phyloP scores from a whole-genome alignment of 192 early-diverging fungal genomes.

The Spizellomyces sp. region DNA sequence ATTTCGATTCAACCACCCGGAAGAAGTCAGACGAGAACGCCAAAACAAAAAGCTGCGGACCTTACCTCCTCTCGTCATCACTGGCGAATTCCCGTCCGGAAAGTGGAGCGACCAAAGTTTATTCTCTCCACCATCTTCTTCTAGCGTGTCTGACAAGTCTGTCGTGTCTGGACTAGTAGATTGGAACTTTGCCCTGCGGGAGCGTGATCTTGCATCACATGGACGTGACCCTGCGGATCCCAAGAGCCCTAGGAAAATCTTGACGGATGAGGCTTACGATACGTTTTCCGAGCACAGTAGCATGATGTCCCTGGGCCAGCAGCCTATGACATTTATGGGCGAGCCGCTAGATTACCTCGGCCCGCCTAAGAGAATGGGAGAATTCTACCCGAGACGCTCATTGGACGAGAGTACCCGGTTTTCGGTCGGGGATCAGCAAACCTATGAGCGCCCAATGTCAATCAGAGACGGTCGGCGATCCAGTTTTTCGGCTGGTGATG shows the following conservation, averaged over 20 bases:
- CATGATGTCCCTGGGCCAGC: neutral
- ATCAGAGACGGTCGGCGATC: neutral
- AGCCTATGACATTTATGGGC: neutral
- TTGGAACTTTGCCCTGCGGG: slow-evolving; percentile 77
- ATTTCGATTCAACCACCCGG: slow-evolving; percentile 83
- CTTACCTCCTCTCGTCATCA: neutral
- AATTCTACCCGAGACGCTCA: neutral
- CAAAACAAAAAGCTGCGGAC: neutral
- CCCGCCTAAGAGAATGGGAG: no score
- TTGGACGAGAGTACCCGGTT: no score
- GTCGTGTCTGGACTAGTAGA: slow-evolving; percentile 47
- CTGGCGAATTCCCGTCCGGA: neutral
- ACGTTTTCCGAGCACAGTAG: neutral
- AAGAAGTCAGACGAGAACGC: slow-evolving; percentile 72
- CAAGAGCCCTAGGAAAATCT: neutral
- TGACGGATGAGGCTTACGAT: slow-evolving; percentile 6
- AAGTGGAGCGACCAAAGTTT: neutral
- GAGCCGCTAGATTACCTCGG: neutral
- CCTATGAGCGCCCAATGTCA: neutral
- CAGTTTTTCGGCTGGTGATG: slow-evolving; percentile 21
- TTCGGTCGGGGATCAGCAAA: neutral
- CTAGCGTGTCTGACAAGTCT: neutral
- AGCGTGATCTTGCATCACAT: slow-evolving; percentile 32
- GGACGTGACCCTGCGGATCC: neutral
- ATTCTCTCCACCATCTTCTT: neutral